Base-by-base conservation (phyloP, 352 stramenopile species). In the Pilasporangium apinafurcum region DNA sequence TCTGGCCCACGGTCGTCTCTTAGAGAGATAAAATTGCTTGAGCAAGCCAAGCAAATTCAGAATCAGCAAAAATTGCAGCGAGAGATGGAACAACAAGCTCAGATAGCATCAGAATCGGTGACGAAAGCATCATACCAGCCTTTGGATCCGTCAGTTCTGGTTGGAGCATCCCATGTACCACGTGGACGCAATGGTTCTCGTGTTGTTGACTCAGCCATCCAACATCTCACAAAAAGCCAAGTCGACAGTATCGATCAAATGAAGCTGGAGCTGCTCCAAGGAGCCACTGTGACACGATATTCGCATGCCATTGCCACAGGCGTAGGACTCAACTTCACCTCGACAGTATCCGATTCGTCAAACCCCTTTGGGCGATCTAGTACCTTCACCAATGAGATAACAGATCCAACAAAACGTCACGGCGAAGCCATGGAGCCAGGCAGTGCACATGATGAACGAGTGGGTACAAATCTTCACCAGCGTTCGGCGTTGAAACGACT, bases 171-270 rank as follows among this genome's bases (percentile, higher is more conserved):
- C 2, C 68, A 70, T 0, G 56, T 86, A 2, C 68, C 78, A 31
- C 66, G 68, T 28, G 75, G 75, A 9, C 65, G 63, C 30, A 86
- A 86, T 31, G 69, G 75, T 0, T 17, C 48, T n/a, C 66, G 68
- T 2, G 48, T 80, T 16, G 46, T 84, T 10, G 73, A 86, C 30
- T 54, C 48, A 2, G 64, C 50, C 8, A 60, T 86, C 27, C 59
- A 73, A 35, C 65, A 88, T 37, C 51, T 91, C 40, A 84, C 75
- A 0, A 76, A 76, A n/a, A 53, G 34, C 0, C 35, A 88, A 36
- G 74, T 77, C n/a, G 75, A 91, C 42, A 85, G 73, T 48, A 68
- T 86, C n/a, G 78, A 91, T 36, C 56, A 63, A 26, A 79, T 80
- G 49, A 86, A 84, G 33, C 57, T 91, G 13, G 52, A 79, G 27